Base-by-base conservation (phyloP, 768 basidiomycete species). In the Leucocoprinus leucothites region DNA sequence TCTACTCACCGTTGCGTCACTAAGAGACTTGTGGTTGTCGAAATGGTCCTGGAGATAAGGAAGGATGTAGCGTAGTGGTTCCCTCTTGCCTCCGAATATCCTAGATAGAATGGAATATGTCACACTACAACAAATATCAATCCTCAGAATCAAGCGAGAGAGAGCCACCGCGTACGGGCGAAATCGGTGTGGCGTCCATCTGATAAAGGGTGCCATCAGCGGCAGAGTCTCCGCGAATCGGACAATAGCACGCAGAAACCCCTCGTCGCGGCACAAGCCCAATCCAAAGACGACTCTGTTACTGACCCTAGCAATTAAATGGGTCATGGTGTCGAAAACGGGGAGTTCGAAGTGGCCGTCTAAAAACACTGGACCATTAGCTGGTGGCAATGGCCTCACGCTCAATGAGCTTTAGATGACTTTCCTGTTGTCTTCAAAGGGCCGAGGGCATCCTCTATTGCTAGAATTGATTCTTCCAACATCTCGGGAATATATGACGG, bases 251-350 rank as follows among this genome's bases (percentile, higher is more conserved):
- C 69, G 66, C 11, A 72, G 49, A 51, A 71, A 75, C 24, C 57
- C 56, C n/a, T 67, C 50, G 56, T 74, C 68, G 53, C 71, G 72
- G 60, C 71, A 71, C 19, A 71, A 46, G 28, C 66, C 67, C 14
- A 58, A 40, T n/a, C 71, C 71, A 57, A 74, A 67, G n/a, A 73
- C 66, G 13, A 69, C 71, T 46, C 72, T 67, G 61, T 74, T 73
- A 56, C 67, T 72, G 48, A 72, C 69, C 49, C 72, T 60, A 8
- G 69, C 72, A 56, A 73, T 67, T 45, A 72, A 51, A 51, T 71
- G 68, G 25, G 71, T 74, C 69, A 73, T 72, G 14, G 69, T 70
- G 48, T 69, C 61, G 50, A 73, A 73, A 26, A 71, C 63, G 3
- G 65, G 65, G 16, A 71, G 35, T 25, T 58, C 63, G 21, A 55